Base-by-base conservation (phyloP, 2,329 filamentous ascomycete genomes). In the Pseudogymnoascus sp. region DNA sequence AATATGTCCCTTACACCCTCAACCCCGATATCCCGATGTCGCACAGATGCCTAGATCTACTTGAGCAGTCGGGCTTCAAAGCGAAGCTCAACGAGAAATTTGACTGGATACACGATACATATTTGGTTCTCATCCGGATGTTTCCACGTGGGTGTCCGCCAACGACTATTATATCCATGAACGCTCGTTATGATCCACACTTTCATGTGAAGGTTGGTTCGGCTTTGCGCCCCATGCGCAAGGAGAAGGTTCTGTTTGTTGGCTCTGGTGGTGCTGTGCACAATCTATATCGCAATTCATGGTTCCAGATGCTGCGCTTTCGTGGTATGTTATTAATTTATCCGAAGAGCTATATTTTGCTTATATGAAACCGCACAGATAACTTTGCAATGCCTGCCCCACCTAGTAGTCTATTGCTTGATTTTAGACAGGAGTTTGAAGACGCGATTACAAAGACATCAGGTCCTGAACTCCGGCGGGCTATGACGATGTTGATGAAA, bases 21-120 rank as follows among this genome's bases (percentile, higher is more conserved):
- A 79, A 79, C 42, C 80, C 86, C 0, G 85, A 88, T 71, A 75
- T 87, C 1, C 68, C 73, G 4, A 82, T 77, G 1, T 79, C 78
- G 0, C 71, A 79, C 18, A 74, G 75, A 6, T 81, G 81, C 69
- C 77, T 85, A 60, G 67, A 72, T 1, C 74, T 83, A 62, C 78
- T 88, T 2, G 66, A 72, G 4, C 69, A 71, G 2, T 77, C 78
- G 1, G 84, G 84, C n/a, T 82, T 87, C 73, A 75, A 82, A 31
- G 82, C 79, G 1, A 68, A 71, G 1, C 75, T 73, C 1, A 84
- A 87, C 70, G 69, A 77, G 0, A 76, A 70, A 0, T 88, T 88
- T 67, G 83, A 88, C 69, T 88, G 85, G 86, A 88, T 88, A 71
- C 85, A 89, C 76, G 86, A 89, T 73, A 86, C 84, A 0, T 88